Conservation (phyloP, 192 early-diverging fungal species). For the Mortierella antarctica region DNA sequence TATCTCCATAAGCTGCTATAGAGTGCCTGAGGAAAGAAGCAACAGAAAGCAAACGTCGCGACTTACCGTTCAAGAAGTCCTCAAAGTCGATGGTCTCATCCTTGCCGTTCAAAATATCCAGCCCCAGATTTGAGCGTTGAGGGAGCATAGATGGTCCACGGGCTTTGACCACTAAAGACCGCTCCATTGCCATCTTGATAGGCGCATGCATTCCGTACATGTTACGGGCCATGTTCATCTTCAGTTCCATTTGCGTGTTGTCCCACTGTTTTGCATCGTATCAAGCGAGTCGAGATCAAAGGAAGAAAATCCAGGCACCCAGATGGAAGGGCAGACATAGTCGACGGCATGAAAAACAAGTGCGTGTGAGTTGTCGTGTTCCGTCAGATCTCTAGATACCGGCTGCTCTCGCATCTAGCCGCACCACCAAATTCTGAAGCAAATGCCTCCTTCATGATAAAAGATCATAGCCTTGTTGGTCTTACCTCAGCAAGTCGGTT, state of each 20-base stretch:
- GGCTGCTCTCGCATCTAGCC: no score
- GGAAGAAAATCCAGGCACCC: no score
- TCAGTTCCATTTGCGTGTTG: conserved; percentile 82
- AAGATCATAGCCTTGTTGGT: background rate
- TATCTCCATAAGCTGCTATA: no score
- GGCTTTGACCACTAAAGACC: conserved; percentile 70
- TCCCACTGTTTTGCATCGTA: conserved; percentile 76
- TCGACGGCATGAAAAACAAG: no score
- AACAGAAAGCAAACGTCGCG: no score
- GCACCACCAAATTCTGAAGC: conserved; percentile 10
- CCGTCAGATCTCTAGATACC: no score
- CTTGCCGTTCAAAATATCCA: conserved; percentile 89
- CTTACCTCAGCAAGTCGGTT: conserved; percentile 73
- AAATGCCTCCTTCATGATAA: background rate
- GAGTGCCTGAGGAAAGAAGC: no score
- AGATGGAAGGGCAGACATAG: background rate
- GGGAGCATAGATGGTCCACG: conserved; percentile 63
- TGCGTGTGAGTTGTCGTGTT: no score
- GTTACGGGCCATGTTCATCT: conserved; percentile 82
- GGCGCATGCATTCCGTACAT: conserved; percentile 93
- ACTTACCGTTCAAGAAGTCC: conserved; percentile 86
- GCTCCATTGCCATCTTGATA: conserved; percentile 93
- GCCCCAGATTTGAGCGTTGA: conserved; percentile 65
- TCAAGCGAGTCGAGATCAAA: background rate
- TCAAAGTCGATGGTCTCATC: conserved; percentile 92